Conservation (phyloP, 225 moss, liverwort and hornwort species). For the Thuidium tamariscinum region DNA sequence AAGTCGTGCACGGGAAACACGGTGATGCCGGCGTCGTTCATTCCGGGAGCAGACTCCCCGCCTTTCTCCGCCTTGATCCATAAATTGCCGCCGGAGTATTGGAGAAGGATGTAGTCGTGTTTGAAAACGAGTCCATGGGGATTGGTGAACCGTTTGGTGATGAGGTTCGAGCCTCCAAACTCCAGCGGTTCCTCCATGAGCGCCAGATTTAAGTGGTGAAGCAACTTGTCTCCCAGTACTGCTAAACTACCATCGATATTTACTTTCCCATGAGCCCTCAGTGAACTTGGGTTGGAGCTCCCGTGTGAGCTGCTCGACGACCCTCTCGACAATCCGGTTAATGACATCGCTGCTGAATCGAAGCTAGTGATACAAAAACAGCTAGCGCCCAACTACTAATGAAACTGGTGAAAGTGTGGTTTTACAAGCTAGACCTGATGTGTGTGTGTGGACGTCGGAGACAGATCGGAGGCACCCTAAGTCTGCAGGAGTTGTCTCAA, state of each 20-base stretch:
- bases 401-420: neutral
- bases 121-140: neutral
- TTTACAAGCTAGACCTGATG: neutral
- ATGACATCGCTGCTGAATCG: neutral
- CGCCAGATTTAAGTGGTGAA: neutral
- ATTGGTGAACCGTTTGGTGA: neutral
- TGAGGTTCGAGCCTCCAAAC: neutral
- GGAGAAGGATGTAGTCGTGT: neutral
- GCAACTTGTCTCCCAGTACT: neutral
- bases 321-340: neutral
- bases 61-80: neutral
- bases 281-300: neutral
- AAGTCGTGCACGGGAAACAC: neutral
- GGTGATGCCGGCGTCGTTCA: neutral
- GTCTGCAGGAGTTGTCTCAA: neutral
- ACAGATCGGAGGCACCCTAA: neutral
- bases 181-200: neutral
- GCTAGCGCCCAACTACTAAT: neutral
- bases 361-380: neutral
- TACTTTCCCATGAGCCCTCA: neutral
- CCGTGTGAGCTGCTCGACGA: neutral
- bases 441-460: neutral
- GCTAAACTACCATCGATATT: neutral
- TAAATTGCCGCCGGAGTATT: neutral
- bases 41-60: neutral